Evolutionary conservation across 169 alveolate genomes (phyloP), one percentile per base, ranked within the genome.

Genomic region (Plasmodium cynomolgi): DNA sequence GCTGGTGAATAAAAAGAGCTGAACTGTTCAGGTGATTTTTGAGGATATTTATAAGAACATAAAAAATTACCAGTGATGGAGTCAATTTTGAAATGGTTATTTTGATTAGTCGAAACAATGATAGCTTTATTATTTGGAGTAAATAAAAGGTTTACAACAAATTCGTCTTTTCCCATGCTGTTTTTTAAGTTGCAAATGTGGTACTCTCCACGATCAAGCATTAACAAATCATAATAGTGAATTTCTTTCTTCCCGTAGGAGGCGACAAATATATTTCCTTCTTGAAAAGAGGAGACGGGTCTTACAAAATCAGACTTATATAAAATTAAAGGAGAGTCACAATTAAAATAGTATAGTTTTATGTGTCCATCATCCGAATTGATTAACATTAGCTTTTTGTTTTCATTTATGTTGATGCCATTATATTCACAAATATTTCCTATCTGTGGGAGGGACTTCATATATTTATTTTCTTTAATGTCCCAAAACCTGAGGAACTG

Each of bases 351-450:
- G 80, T 85, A 85, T 85, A 85, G 62, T 33, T 85, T 85, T 73
- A 85, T 26, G 80, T 85, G 93, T 6, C 93, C 84, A 85, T 85
- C 93, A 44, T 85, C 93, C 11, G 93, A 85, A 85, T 85, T 85
- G 39, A 85, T 84, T 73, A 85, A 50, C 93, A 85, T 85, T 85
- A 85, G 41, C 80, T 85, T 85, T 74, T 85, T 85, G 62, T 74
- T 85, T 73, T 44, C 68, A 73, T 74, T 85, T 23, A 85, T 33
- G 62, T 26, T 47, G 15, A 85, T 85, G 37, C 93, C 93, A 85
- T 85, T 85, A 50, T 74, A 85, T 85, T 72, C 68, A 85, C 93
- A 85, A 74, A 85, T 85, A 74, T 85, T 85, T 31, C 93, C 93
- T 26, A 74, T 85, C 62, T 85, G 93, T 29, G 93, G 93, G 54